These are phyloP conservation scores for Escallonia rubra DNA, from an alignment of 129 eudicot genomes.

Conservation along the genomic window DNA sequence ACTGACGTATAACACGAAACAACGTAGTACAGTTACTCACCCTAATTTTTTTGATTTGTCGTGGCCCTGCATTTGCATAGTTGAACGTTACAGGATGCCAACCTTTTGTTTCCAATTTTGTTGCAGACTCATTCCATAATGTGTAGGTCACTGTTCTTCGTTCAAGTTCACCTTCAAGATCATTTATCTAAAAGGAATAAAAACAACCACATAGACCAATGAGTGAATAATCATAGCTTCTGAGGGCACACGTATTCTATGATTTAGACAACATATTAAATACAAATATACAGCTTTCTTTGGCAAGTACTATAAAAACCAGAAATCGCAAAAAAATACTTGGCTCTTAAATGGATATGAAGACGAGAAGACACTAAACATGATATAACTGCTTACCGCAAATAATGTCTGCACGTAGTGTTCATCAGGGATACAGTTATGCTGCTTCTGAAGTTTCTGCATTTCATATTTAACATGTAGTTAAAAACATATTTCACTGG, in stretches of 20 bases:
- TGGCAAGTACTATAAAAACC: too few species aligned
- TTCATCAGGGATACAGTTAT: slow-evolving; percentile 96
- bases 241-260: too few species aligned
- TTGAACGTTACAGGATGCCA: slow-evolving; percentile 94
- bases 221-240: too few species aligned
- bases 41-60: slow-evolving; percentile 68
- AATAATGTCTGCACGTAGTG: slow-evolving; percentile 96
- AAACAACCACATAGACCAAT: neutral
- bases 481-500: neutral
- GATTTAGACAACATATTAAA: too few species aligned
- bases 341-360: neutral
- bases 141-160: slow-evolving; percentile 89
- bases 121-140: slow-evolving; percentile 64
- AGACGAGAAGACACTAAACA: neutral
- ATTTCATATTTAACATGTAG: neutral
- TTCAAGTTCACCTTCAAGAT: slow-evolving; percentile 77
- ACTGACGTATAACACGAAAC: neutral
- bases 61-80: slow-evolving; percentile 61
- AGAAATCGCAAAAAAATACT: too few species aligned
- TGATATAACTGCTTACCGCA: slow-evolving; percentile 50
- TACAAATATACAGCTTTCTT: too few species aligned
- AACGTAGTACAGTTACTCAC: slow-evolving; percentile 20
- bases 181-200: slow-evolving; percentile 54
- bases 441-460: slow-evolving; percentile 95
- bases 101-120: slow-evolving; percentile 54